phyloP scores from a whole-genome alignment of 78 protist species.

The Bigelowiella natans region DNA sequence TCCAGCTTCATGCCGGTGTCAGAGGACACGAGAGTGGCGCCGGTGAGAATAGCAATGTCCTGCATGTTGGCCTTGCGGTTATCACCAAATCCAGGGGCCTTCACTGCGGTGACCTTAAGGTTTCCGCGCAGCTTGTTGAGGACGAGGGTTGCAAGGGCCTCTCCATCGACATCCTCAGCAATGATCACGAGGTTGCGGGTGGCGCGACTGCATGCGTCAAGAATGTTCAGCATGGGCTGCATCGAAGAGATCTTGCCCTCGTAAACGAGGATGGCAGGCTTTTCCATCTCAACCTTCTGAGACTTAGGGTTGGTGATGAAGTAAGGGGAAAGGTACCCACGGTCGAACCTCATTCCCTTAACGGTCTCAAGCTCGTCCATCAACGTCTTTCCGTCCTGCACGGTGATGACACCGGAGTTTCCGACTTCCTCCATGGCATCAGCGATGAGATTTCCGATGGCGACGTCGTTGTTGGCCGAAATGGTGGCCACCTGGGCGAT shows the following conservation, averaged over 20 bases:
- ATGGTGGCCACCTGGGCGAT: conserved; percentile 76
- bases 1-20: conserved; percentile 48
- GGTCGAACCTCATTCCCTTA: conserved; percentile 92
- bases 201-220: conserved; percentile 42
- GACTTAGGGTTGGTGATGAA: conserved; percentile 82
- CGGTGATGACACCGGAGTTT: conserved; percentile 97
- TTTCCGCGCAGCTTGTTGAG: conserved; percentile 54
- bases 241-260: conserved; percentile 64
- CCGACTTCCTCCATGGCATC: conserved; percentile 96
- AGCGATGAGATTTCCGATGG: conserved; percentile 87
- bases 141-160: conserved; percentile 30
- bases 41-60: conserved; percentile 92
- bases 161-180: conserved; percentile 91
- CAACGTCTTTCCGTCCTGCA: conserved; percentile 91
- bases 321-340: conserved; percentile 91
- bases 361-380: conserved; percentile 78
- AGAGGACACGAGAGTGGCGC: conserved; percentile 54
- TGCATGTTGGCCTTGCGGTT: conserved; percentile 76
- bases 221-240: conserved; percentile 64
- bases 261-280: conserved; percentile 62
- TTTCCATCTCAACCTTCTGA: conserved; percentile 69
- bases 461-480: conserved; percentile 95
- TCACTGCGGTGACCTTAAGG: conserved; percentile 72
- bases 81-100: conserved; percentile 99
- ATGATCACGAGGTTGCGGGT: conserved; percentile 72